These are phyloP conservation scores for Penicillium sp. DNA, from an alignment of 2,329 filamentous ascomycete genomes.

Conservation along the genomic window DNA sequence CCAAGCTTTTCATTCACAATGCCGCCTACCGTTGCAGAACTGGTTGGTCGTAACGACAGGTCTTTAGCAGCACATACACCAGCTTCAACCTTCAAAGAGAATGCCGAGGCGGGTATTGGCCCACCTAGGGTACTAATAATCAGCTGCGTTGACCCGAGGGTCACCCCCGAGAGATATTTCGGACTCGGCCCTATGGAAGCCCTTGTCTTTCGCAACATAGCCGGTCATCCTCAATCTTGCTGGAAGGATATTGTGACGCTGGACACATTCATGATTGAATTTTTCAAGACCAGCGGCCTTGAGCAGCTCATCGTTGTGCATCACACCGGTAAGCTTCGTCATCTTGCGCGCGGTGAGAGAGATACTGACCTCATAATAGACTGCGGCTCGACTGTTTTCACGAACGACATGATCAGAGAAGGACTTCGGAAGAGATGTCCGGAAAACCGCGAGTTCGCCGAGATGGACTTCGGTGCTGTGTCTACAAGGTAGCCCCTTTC, in stretches of 20 bases:
- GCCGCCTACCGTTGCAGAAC: not conserved
- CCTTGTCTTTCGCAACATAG: not conserved
- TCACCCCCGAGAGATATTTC: not conserved
- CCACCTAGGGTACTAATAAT: not conserved
- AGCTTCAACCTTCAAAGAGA: not conserved
- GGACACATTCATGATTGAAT: not conserved
- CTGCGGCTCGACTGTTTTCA: not conserved
- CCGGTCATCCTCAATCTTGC: constrained; percentile 1
- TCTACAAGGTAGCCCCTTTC: not conserved
- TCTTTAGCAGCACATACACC: not conserved
- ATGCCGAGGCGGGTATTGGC: not conserved
- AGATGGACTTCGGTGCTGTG: not conserved
- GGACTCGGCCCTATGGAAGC: not conserved
- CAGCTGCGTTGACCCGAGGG: not conserved
- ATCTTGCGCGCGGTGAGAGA: not conserved
- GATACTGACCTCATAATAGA: not conserved
- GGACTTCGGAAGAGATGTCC: not conserved
- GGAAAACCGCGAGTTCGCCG: not conserved
- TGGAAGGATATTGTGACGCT: not conserved
- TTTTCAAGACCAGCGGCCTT: not conserved
- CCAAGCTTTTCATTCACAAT: too few species aligned
- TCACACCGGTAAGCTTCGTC: not conserved
- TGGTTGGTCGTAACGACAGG: not conserved
- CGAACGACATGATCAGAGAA: not conserved
- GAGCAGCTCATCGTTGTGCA: not conserved